Base-by-base conservation (phyloP, 139 green algal species). In the Pleodorina starrii region DNA sequence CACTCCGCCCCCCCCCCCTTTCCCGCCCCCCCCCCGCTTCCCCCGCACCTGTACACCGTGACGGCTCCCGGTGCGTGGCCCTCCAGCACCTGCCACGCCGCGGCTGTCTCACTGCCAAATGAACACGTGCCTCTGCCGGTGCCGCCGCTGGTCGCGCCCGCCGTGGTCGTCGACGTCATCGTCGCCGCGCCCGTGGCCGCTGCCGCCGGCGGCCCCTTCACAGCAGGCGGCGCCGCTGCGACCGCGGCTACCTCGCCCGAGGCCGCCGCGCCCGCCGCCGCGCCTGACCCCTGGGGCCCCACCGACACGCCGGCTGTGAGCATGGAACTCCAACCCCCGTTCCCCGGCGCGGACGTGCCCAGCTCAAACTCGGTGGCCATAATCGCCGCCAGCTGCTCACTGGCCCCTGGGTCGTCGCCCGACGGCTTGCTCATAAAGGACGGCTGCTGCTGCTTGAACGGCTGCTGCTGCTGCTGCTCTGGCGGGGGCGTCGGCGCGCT, bases 41-140 rank as follows among this genome's bases (percentile, higher is more conserved):
- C n/a, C n/a, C n/a, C n/a, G n/a, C n/a, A 82, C 74, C 75, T 83
- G 75, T 46, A 83, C 44, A 83, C 75, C n/a, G 50, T 23, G 38
- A 83, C 27, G 11, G 75, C 44, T 9, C 44, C 75, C 1, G 75
- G 46, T 6, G 46, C 14, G n/a, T 27, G 46, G 38, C n/a, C 78
- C 5, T 85, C 78, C 51, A 73, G 6, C 25, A 85, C 2, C 36
- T 57, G 36, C 78, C 78, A 85, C 5, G 29, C 78, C 17, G 51
- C n/a, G 23, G 29, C 27, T 1, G 54, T 36, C 78, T 85, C 78
- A 17, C 36, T 42, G 36, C 78, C 54, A 5, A 12, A 85, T 1
- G 51, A n/a, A 51, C 78, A 85, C 42, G 72, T 38, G 3, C 48
- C 76, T 2, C 46, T 29, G 75, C 32, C 44, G 29, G 44, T 46